Percentiles rank a stretch among this genome's conserved stretches.
These are phyloP conservation scores for Plasmodium blacklocki DNA, from an alignment of 169 alveolate genomes.

Conservation along the genomic window DNA sequence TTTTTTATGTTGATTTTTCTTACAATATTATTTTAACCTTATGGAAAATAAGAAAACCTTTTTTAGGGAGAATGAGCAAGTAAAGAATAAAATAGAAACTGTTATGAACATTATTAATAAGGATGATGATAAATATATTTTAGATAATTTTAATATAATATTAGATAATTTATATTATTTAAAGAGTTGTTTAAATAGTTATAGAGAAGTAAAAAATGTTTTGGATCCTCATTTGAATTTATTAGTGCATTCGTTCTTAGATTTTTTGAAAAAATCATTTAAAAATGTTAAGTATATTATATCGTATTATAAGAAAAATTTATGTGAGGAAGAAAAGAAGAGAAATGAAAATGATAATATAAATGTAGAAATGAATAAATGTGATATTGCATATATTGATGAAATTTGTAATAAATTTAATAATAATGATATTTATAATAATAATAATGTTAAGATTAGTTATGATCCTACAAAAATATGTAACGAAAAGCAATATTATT, in stretches of 20 bases:
- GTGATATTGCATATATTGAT: not conserved
- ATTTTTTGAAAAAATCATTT: conserved; percentile 37
- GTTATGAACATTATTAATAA: conserved; percentile 8
- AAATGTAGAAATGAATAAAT: not conserved
- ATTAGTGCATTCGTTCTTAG: conserved; percentile 35
- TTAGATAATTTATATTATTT: conserved; percentile 45
- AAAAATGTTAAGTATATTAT: conserved; percentile 1
- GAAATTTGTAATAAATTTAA: not conserved
- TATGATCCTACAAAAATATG: not conserved
- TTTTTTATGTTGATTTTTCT: not conserved
- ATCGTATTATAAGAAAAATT: conserved; percentile 17
- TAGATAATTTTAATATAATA: conserved; percentile 22
- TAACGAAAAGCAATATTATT: not conserved
- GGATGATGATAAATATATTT: conserved; percentile 37
- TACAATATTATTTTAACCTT: too few relatives aligned
- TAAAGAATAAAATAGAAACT: conserved; percentile 12
- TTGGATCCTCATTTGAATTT: conserved; percentile 36
- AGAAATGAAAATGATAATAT: not conserved
- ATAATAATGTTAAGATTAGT: not conserved
- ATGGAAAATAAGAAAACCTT: conserved; percentile 49
- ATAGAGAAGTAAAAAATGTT: conserved; percentile 62
- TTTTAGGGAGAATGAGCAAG: conserved; percentile 61
- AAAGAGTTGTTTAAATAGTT: conserved; percentile 64
- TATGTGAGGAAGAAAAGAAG: not conserved
- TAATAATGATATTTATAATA: not conserved